A percentile compares a stretch with the other conserved stretches of the same genome.
phyloP scores from a whole-genome alignment of 1,139 yeast genomes.

The Hansenula anomala region DNA sequence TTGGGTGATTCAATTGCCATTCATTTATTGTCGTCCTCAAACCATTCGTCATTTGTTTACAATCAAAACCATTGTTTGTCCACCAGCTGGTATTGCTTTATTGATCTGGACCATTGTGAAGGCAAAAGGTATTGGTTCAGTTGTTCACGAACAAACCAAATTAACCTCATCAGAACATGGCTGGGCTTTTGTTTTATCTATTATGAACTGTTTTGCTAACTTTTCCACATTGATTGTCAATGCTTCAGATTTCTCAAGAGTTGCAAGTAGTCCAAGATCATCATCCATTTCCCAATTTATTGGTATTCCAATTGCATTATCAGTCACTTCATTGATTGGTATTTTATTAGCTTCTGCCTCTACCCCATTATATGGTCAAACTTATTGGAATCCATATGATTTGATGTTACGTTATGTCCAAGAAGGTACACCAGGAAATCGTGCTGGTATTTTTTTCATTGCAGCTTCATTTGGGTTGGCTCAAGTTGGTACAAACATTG shows the following conservation, averaged over 20 bases:
- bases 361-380: constrained; percentile 23
- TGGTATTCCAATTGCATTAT: constrained; percentile 27
- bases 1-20: constrained; percentile 77
- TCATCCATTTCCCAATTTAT: constrained; percentile 27
- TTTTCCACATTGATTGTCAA: constrained; percentile 57
- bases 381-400: constrained; percentile 32
- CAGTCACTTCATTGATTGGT: constrained; percentile 25
- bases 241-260: constrained; percentile 30
- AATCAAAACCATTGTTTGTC: constrained; percentile 68
- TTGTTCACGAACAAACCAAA: constrained; percentile 45
- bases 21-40: constrained; percentile 78
- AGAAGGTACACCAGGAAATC: constrained; percentile 31
- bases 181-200: constrained; percentile 20
- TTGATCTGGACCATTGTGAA: constrained; percentile 70
- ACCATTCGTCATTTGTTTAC: constrained; percentile 78
- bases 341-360: constrained; percentile 31
- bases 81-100: constrained; percentile 76
- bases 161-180: constrained; percentile 32
- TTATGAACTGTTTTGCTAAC: constrained; percentile 67
- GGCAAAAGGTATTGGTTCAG: constrained; percentile 71
- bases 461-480: constrained; percentile 28
- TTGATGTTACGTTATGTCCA: constrained; percentile 37
- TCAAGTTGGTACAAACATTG: constrained; percentile 30
- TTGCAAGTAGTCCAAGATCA: constrained; percentile 24
- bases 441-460: constrained; percentile 30